These are phyloP conservation scores for Globisporangium spiculum DNA, from an alignment of 352 stramenopile genomes.

Conservation along the genomic window DNA sequence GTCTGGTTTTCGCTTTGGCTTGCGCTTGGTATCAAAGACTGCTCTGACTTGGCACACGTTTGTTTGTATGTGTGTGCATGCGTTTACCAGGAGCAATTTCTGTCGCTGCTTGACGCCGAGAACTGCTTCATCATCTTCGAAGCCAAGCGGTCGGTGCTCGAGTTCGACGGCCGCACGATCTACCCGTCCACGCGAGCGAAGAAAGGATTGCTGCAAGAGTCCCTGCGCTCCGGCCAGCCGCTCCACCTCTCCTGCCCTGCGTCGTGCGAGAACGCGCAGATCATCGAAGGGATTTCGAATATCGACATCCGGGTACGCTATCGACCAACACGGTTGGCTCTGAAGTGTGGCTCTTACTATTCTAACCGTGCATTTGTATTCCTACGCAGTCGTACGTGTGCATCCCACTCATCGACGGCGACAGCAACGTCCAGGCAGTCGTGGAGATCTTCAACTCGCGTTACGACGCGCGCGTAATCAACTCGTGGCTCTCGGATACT, in stretches of 20 bases:
- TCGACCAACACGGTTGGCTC: neutral
- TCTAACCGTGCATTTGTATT: neutral
- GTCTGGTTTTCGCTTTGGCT: neutral
- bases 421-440: slow-evolving; percentile 46
- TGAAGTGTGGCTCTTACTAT: neutral
- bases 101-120: slow-evolving; percentile 58
- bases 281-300: slow-evolving; percentile 27
- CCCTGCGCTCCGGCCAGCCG: slow-evolving; percentile 30
- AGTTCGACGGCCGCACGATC: slow-evolving; percentile 58
- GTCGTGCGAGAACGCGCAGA: slow-evolving; percentile 19
- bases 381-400: slow-evolving; percentile 53
- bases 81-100: slow-evolving; percentile 38
- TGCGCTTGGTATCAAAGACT: too few species aligned
- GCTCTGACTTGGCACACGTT: neutral
- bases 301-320: slow-evolving; percentile 42
- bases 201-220: slow-evolving; percentile 22
- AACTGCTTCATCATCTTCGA: slow-evolving; percentile 64
- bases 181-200: slow-evolving; percentile 34
- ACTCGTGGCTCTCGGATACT: slow-evolving; percentile 38
- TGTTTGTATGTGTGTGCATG: neutral
- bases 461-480: slow-evolving; percentile 36
- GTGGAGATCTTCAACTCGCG: slow-evolving; percentile 73
- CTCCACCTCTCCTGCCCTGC: slow-evolving; percentile 31
- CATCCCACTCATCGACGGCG: slow-evolving; percentile 59
- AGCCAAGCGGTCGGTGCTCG: slow-evolving; percentile 42